Percentiles rank a stretch among this genome's conserved stretches.
These are phyloP conservation scores for Naematelia encephala DNA, from an alignment of 768 basidiomycete species.

Conservation along the genomic window DNA sequence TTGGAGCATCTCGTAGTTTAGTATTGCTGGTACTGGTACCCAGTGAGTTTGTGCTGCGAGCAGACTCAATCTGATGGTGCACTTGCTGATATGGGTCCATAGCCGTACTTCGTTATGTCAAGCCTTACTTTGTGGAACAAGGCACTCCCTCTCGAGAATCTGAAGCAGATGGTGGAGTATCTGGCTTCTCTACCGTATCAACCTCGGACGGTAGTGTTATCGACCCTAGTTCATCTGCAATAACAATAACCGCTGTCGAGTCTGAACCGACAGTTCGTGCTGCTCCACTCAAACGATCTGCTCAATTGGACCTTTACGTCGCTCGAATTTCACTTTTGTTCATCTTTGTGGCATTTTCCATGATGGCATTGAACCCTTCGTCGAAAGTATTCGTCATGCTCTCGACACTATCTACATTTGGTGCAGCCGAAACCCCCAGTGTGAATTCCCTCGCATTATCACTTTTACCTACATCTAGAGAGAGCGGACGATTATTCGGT, in stretches of 20 bases:
- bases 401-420: conserved; percentile 59
- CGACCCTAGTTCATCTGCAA: neutral
- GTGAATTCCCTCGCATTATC: conserved; percentile 69
- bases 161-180: neutral
- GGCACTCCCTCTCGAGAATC: neutral
- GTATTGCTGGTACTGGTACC: conserved; percentile 42
- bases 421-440: conserved; percentile 64
- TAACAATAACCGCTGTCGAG: neutral
- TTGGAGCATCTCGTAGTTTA: conserved; percentile 30
- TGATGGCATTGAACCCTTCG: conserved; percentile 57
- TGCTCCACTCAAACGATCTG: neutral
- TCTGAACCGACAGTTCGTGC: neutral
- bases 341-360: conserved; percentile 58
- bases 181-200: conserved; percentile 3
- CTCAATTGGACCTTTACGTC: conserved; percentile 65
- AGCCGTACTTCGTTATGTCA: conserved; percentile 44
- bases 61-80: no score
- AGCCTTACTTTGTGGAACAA: conserved; percentile 31
- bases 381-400: conserved; percentile 58
- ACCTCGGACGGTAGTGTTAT: neutral
- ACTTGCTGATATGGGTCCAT: no score
- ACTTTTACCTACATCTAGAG: conserved; percentile 54
- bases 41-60: conserved; percentile 38
- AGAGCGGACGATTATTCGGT: conserved; percentile 74
- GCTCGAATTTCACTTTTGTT: conserved; percentile 63